These are phyloP conservation scores for Colletotrichum nymphaeae DNA, from an alignment of 2,329 filamentous ascomycete species.

Conservation along the genomic window DNA sequence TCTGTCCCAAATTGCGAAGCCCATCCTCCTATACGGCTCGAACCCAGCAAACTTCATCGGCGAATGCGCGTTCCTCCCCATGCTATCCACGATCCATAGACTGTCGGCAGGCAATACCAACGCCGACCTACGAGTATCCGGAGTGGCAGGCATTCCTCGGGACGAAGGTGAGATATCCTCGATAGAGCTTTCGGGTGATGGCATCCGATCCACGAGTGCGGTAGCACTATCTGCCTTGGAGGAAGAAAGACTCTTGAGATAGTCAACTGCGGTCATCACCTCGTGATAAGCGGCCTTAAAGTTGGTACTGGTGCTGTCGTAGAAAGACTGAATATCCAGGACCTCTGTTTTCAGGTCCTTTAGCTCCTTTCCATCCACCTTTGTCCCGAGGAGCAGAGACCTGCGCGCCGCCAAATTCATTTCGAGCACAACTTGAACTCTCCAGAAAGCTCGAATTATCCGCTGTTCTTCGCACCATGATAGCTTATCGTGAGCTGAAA, in stretches of 20 bases:
- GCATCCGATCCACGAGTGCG: not conserved
- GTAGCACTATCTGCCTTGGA: too few species aligned
- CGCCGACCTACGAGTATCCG: not conserved
- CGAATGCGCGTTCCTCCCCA: slow-evolving; percentile 22
- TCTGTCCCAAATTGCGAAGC: slow-evolving; percentile 27
- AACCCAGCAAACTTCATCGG: slow-evolving; percentile 31
- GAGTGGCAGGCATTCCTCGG: not conserved
- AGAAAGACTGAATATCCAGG: not conserved
- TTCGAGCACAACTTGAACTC: slow-evolving; percentile 21
- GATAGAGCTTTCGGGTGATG: not conserved
- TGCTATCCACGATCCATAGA: slow-evolving; percentile 32
- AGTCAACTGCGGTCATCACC: slow-evolving; percentile 25
- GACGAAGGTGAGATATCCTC: not conserved
- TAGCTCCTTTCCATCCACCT: too few species aligned
- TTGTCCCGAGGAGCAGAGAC: not conserved
- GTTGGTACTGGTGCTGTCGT: slow-evolving; percentile 26
- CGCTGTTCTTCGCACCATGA: slow-evolving; percentile 31
- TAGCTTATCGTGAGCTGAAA: not conserved
- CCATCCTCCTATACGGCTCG: slow-evolving; percentile 18
- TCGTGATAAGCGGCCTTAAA: slow-evolving; percentile 25
- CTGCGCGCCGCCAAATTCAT: not conserved
- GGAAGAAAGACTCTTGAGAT: not conserved
- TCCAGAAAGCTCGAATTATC: slow-evolving; percentile 20
- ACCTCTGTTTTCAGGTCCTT: not conserved
- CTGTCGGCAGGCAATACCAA: slow-evolving; percentile 20